Base-by-base conservation (phyloP, 2,329 filamentous ascomycete genomes). In the Didymella sp. region DNA sequence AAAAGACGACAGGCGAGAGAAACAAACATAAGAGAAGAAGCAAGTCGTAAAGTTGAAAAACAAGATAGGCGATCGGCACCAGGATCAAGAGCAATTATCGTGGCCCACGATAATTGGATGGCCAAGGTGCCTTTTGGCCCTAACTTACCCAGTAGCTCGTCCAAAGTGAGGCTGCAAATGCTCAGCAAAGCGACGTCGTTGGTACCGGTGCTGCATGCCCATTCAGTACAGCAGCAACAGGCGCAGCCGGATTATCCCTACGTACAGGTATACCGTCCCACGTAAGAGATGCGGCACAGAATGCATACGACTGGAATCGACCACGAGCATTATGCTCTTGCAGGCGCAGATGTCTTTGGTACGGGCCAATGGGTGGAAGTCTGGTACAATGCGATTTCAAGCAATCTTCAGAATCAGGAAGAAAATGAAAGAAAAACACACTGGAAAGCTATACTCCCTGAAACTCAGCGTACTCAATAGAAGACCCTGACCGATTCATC, bases 401-500 rank as follows among this genome's bases (percentile, higher is more conserved):
- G 35, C 28, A 6, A 24, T 4, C 24, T 21, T 9, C 7, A 28
- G 13, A 27, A 9, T 6, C 1, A 24, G 12, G 15, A 38, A 12
- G 21, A 41, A 4, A 33, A n/a, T 7, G 46, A 41, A 28, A 2
- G 15, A 28, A 6, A 15, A n/a, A 15, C 21, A 8, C 9, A n/a
- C n/a, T n/a, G n/a, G n/a, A n/a, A n/a, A n/a, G n/a, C n/a, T n/a
- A n/a, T n/a, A n/a, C n/a, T n/a, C n/a, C n/a, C n/a, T n/a, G 15
- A 12, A 9, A 21, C 15, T 17, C 4, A 13, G 22, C 22, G 5
- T 12, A n/a, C 19, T 66, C 60, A 76, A 58, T 71, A 75, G 49
- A 74, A 76, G 1, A 70, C 57, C n/a, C 68, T 66, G 15, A 70
- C 46, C 6, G 51, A 45, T 1, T 58, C 57, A 0, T 65, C 53